Base-by-base conservation (phyloP, 768 basidiomycete genomes). In the Astraeus odoratus region DNA sequence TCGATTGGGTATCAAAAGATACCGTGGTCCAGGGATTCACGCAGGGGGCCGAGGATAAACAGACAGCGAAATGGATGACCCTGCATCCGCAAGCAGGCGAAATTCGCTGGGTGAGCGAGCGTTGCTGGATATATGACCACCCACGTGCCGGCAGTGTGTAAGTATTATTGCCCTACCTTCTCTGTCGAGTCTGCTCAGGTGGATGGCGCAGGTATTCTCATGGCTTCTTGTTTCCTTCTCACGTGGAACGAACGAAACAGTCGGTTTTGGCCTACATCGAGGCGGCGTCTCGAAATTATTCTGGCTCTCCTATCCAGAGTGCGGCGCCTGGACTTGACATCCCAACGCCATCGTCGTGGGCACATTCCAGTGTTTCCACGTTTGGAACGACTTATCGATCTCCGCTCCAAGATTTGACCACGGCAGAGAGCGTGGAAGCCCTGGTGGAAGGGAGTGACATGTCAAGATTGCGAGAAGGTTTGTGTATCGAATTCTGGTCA, bases 101-200 rank as follows among this genome's bases (percentile, higher is more conserved):
- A 53, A 78, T 99, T 31, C 78, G 90, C 35, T 98, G 95, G 94
- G 74, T 76, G 25, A 83, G 86, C 53, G 94, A 99, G 59, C 78
- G 84, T 22, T 98, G 95, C 65, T 95, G 91, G 89, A 90, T 99
- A 52, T 97, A 99, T 65, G 94, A 99, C 60, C 95, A 97, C 66
- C 95, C 95, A 2, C 83, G 91, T 39, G 81, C 88, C 13, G 86
- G 88, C 39, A 96, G 94, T 16, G 93, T 95, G 81, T 93, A 71
- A 58, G 87, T 73, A 23, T 20, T 42, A 23, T 43, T 18, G 44
- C 31, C 22, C 16, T 23, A 29, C 16, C 27, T 19, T 49, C 26
- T 25, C 29, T 19, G 19, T 39, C 52, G 38, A 44, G 43, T 34
- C 5, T 44, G 39, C 40, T 48, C 18, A 51, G 20, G 15, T 4